A percentile compares a stretch with the other conserved stretches of the same genome.
Conservation (phyloP, 169 alveolate species). For the Eimeria maxima region DNA sequence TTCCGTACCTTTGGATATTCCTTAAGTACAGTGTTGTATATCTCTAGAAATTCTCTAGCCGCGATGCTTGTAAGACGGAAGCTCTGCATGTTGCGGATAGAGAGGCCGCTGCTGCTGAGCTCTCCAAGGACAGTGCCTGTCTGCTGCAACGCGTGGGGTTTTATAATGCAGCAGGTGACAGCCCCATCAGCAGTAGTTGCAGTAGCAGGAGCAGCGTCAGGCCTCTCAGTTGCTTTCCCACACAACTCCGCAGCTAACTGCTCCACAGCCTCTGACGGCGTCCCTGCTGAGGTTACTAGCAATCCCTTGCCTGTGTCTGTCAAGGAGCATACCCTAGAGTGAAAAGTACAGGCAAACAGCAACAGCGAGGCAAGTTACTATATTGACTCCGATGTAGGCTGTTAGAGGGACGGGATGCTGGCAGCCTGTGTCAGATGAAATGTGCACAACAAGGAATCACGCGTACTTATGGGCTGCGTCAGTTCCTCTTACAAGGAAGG, state of each 20-base stretch:
- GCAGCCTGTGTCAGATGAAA: neutral
- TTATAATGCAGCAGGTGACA: conserved; percentile 93
- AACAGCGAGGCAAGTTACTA: neutral
- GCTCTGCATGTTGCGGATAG: conserved; percentile 92
- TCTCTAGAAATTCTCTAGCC: conserved; percentile 95
- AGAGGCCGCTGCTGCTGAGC: conserved; percentile 92
- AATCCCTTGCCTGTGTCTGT: neutral
- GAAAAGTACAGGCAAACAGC: neutral
- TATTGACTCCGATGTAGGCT: neutral
- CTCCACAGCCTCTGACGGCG: conserved; percentile 47
- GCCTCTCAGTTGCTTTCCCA: neutral
- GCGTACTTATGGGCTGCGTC: conserved; percentile 44
- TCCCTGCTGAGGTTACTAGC: neutral
- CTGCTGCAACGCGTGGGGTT: conserved; percentile 88
- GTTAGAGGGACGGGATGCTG: neutral
- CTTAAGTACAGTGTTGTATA: conserved; percentile 90
- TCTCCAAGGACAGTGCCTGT: conserved; percentile 92
- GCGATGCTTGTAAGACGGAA: conserved; percentile 90
- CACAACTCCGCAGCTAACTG: neutral
- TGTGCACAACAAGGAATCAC: neutral
- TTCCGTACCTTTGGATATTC: conserved; percentile 73
- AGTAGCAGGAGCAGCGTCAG: conserved; percentile 10
- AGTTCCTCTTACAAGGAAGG: conserved; percentile 1
- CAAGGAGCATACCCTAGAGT: neutral
- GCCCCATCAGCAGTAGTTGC: neutral